Evolutionary conservation across 2,329 filamentous ascomycete genomes (phyloP), one percentile per base, ranked within the genome.

Genomic region (Stemphylium vesicarium): DNA sequence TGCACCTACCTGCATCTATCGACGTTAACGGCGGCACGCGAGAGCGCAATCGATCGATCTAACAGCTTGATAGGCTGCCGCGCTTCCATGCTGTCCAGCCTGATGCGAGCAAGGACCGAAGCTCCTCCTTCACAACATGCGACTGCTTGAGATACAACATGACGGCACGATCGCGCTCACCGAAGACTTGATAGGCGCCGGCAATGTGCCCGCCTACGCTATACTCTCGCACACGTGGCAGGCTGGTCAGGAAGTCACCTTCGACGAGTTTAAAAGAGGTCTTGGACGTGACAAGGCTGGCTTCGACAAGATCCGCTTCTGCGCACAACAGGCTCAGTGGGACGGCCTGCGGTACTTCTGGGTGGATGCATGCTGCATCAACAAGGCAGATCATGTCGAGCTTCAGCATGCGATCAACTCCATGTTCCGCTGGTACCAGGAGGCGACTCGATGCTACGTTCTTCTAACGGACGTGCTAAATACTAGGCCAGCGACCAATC

Each of bases 311-410:
- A 22, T 53, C 7, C 6, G 18, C 4, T 53, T 53, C 38, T 53
- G 50, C 31, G 37, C 20, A 10, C 5, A 22, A 22, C 38, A 43
- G 7, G 31, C 50, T 8, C 1, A 10, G 11, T 11, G n/a, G 13
- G 50, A 53, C n/a, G 32, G 32, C 2, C 44, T 53, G 2, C 22
- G 24, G 4, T 32, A 53, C 26, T 53, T 48, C 38, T 53, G 38
- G 47, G 22, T 56, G 2, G 53, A 56, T 6, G 46, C 53, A 3
- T 56, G 47, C 20, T 56, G 41, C n/a, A 56, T 56, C 0, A 42
- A 46, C 12, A 56, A 56, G 22, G 13, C 13, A 15, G 29, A 26
- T 35, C n/a, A 11, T 9, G 29, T 33, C 1, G 47, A 56, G 15
- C 47, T 56, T 9, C 22, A 31, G 1, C 15, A 56, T 20, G 41